Evolutionary conservation across 2,329 filamentous ascomycete species (phyloP), one percentile per base, ranked within the genome.

Genomic region (Alternaria incomplexa): DNA sequence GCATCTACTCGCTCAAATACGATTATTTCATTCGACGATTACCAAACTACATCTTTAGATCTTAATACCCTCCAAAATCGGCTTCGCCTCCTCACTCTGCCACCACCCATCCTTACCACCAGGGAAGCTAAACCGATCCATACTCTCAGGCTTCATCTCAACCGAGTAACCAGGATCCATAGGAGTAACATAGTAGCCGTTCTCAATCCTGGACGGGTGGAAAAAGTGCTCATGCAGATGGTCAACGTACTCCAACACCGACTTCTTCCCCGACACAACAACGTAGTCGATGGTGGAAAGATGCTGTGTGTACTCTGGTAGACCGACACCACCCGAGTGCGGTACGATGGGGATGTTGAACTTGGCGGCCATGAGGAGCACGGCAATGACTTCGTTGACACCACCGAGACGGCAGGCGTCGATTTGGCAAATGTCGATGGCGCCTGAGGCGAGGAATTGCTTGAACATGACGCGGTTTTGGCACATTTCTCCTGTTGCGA

Each of bases 381-480:
- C 93, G n/a, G 93, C 93, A 23, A 97, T 85, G 25, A 95, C 93
- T 82, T 97, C 93, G 81, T 97, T 97, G 48, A 97, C 92, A 65
- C 93, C 93, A 45, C 93, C 93, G 71, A 97, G 87, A 25, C 93
- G 90, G 84, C 93, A 97, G 4, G 93, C 93, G 73, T 97, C 93
- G 72, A 96, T 91, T 81, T 97, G 93, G 78, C 93, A 93, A 20
- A 97, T 89, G 74, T 96, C 93, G 72, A 97, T 92, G 64, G 93
- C 92, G 54, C 91, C 91, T 3, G 88, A 85, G 77, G 90, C 88
- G 55, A 97, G 87, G 64, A 97, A 87, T 82, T 97, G 93, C 86
- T 97, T 97, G 88, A 97, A 97, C 74, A 97, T 88, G 68, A 97
- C 92, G 43, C 93, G 89, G 84, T 97, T 97, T 84, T 97, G 93